These are phyloP conservation scores for Ceratocystiopsis brevicomis DNA, from an alignment of 2,329 filamentous ascomycete species.

Conservation along the genomic window DNA sequence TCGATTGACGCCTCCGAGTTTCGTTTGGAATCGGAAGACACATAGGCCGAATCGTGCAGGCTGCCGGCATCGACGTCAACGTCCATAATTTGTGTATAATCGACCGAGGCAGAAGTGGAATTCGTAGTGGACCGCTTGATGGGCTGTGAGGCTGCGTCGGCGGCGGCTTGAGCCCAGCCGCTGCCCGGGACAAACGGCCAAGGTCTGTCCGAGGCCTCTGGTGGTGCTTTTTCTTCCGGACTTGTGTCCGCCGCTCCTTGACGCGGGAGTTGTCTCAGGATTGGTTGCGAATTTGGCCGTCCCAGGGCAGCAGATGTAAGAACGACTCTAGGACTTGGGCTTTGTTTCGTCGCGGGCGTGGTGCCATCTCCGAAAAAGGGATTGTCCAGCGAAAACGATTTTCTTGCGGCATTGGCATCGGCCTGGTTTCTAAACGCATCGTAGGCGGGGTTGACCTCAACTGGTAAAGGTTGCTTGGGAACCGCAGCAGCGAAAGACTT, in stretches of 20 bases:
- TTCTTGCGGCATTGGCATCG: slow-evolving; percentile 33
- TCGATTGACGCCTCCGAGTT: slow-evolving; percentile 30
- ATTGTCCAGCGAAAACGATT: slow-evolving; percentile 28
- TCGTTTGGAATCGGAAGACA: slow-evolving; percentile 34
- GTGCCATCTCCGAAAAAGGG: slow-evolving; percentile 14
- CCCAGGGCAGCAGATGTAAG: no score
- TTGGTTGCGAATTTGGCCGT: no score
- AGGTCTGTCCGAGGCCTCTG: no score
- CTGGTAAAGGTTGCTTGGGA: slow-evolving; percentile 43
- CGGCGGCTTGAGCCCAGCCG: no score
- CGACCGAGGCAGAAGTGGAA: no score
- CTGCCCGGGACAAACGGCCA: no score
- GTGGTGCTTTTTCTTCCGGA: no score
- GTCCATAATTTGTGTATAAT: slow-evolving; percentile 17
- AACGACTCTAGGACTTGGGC: no score
- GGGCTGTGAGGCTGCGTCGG: slow-evolving; percentile 5
- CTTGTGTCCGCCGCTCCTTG: no score
- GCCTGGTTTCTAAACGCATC: slow-evolving; percentile 59
- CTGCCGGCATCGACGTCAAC: slow-evolving; percentile 26
- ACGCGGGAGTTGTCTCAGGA: no score
- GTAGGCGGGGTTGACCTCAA: slow-evolving; percentile 65
- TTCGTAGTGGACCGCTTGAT: no score
- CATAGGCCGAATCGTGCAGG: slow-evolving; percentile 33
- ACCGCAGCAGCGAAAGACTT: slow-evolving; percentile 50
- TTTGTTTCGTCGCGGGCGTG: background rate